These are phyloP conservation scores for Chondrus crispus DNA, from an alignment of 23 red algal genomes.

Conservation along the genomic window DNA sequence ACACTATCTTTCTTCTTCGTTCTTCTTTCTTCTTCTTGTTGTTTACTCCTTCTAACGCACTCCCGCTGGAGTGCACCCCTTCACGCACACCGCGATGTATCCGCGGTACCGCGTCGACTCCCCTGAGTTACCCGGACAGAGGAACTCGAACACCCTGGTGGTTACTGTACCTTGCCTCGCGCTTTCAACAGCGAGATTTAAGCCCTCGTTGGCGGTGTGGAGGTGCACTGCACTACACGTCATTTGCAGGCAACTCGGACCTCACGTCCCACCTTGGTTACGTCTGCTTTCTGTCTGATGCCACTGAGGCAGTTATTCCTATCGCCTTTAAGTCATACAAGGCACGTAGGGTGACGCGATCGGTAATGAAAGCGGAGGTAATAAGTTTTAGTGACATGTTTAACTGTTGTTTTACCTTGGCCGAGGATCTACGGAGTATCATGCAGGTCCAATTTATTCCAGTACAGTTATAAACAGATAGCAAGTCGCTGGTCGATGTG, in stretches of 20 bases:
- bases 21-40: no score
- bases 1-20: no score
- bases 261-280: background rate
- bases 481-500: slow-evolving; percentile 3
- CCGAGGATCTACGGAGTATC: background rate
- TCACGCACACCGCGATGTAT: no score
- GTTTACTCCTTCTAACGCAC: no score
- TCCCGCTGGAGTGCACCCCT: no score
- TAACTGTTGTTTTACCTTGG: background rate
- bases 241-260: background rate
- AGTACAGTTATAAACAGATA: background rate
- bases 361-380: background rate
- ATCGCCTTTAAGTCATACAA: background rate
- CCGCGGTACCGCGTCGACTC: no score
- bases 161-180: no score
- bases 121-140: no score
- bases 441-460: background rate
- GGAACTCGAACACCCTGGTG: no score
- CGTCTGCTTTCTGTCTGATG: background rate
- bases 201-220: no score
- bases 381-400: background rate
- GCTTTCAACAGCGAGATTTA: no score
- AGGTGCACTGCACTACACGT: no score
- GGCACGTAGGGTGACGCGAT: background rate
- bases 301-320: background rate